Conservation (phyloP, 2,329 filamentous ascomycete species). For the Verticillium tricorpus region DNA sequence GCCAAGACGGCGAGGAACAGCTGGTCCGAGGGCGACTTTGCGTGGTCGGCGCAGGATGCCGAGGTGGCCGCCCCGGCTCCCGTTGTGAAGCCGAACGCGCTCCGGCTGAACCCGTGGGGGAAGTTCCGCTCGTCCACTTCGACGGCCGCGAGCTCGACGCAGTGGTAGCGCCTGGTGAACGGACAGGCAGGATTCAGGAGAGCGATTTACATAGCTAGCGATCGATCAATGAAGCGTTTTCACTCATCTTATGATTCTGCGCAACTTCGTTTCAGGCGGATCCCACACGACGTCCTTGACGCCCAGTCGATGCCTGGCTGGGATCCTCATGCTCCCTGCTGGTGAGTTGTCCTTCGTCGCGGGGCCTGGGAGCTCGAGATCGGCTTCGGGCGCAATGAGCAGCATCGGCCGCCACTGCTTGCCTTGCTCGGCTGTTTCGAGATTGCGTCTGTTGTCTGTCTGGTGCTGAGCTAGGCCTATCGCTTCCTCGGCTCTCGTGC, state of each 20-base stretch:
- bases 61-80: not conserved
- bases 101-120: not conserved
- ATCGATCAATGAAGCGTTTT: not conserved
- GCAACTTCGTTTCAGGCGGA: conserved; percentile 22
- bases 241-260: not conserved
- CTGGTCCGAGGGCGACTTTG: not conserved
- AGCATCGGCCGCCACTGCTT: conserved; percentile 19
- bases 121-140: not conserved
- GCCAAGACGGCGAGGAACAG: not conserved
- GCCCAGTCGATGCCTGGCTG: conserved; percentile 21
- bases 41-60: not conserved
- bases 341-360: not conserved
- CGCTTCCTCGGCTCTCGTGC: conserved; percentile 26
- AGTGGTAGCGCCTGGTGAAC: not conserved
- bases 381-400: conserved; percentile 18
- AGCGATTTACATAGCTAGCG: not conserved
- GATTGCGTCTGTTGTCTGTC: not conserved
- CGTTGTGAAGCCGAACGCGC: not conserved
- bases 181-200: not conserved
- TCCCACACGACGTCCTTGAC: conserved; percentile 34
- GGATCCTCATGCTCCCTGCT: conserved; percentile 13
- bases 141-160: not conserved
- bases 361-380: conserved; percentile 16
- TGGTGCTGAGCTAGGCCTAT: conserved; percentile 21
- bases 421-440: conserved; percentile 11